These are phyloP conservation scores for Arachnomyces sp. DNA, from an alignment of 2,329 filamentous ascomycete genomes.

Conservation along the genomic window DNA sequence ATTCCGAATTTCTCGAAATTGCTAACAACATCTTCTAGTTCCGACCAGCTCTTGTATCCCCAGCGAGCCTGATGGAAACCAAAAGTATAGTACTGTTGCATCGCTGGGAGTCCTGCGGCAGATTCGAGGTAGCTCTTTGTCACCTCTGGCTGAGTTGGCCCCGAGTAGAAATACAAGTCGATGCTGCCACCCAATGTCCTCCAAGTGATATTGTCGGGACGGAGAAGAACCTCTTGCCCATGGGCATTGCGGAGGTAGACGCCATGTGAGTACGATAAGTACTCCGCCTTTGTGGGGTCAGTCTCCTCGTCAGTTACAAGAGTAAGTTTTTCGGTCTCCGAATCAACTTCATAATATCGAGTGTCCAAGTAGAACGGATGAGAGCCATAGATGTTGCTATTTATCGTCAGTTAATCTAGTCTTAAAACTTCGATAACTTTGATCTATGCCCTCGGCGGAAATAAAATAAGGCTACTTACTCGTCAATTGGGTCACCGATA, in stretches of 20 bases:
- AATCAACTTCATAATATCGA: conserved; percentile 58
- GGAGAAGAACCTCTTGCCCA: conserved; percentile 63
- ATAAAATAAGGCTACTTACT: conserved; percentile 19
- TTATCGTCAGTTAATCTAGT: neutral
- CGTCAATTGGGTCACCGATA: conserved; percentile 49
- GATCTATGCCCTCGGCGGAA: no score
- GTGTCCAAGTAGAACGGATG: conserved; percentile 78
- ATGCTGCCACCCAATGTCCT: conserved; percentile 66
- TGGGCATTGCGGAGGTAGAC: conserved; percentile 72
- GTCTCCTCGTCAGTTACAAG: conserved; percentile 50
- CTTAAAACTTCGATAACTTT: no score
- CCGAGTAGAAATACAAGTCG: conserved; percentile 72
- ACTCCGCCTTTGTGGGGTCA: conserved; percentile 43
- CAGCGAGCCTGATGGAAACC: conserved; percentile 80
- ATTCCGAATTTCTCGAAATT: conserved; percentile 50
- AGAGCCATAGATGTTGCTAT: conserved; percentile 62
- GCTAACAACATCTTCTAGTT: conserved; percentile 52
- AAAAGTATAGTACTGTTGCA: conserved; percentile 76
- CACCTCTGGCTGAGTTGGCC: conserved; percentile 60
- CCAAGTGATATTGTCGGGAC: conserved; percentile 61
- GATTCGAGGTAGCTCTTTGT: conserved; percentile 63
- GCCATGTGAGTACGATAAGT: conserved; percentile 64
- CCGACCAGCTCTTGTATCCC: conserved; percentile 69
- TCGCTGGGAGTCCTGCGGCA: conserved; percentile 61
- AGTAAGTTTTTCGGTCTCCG: conserved; percentile 40